Evolutionary conservation across 805 yeast species (phyloP), one percentile per base, ranked within the genome.

Genomic region (Kazachstania taianensis): DNA sequence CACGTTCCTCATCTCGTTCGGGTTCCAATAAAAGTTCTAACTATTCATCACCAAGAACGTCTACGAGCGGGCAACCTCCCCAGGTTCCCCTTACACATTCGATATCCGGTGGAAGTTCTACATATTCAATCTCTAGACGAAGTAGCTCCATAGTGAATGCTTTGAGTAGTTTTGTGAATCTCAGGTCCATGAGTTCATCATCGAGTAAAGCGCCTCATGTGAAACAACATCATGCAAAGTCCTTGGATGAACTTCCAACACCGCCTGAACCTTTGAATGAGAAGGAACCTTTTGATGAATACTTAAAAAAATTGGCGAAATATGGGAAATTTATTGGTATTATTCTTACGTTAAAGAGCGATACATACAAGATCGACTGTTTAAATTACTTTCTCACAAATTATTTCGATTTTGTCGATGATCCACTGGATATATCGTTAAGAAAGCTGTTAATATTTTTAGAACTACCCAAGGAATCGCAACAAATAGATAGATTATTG

Each of bases 401-500:
- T 12, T 60, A 53, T 32, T 75, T 76, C 46, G 63, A 72, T 36
- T 76, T 81, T 39, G 30, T 45, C 2, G 61, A 61, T 18, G 72
- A 71, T 41, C 81, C 92, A 0, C 46, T 81, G 13, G 92, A 81
- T 46, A 61, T 81, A 40, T 67, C 87, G 0, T 53, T 81, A 35
- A 59, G 87, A 28, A 71, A 69, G 44, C 67, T 81, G 34, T 54
- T 81, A 28, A 65, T 75, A 62, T 58, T 66, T 32, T 66, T 74
- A 38, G 73, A 73, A 36, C 57, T 81, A 18, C 92, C 92, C 0
- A 69, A 65, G 41, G 92, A 81, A 48, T 63, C 84, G 0, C 89
- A 81, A 50, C 87, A 81, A 49, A 81, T 81, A 34, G 89, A 81
- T 46, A 62, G 86, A 32, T 66, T 78, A 3, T 57, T 81, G 28